Evolutionary conservation across 192 early-diverging fungal species (phyloP), one percentile per base, ranked within the genome.

Genomic region (Backusella macrospora): DNA sequence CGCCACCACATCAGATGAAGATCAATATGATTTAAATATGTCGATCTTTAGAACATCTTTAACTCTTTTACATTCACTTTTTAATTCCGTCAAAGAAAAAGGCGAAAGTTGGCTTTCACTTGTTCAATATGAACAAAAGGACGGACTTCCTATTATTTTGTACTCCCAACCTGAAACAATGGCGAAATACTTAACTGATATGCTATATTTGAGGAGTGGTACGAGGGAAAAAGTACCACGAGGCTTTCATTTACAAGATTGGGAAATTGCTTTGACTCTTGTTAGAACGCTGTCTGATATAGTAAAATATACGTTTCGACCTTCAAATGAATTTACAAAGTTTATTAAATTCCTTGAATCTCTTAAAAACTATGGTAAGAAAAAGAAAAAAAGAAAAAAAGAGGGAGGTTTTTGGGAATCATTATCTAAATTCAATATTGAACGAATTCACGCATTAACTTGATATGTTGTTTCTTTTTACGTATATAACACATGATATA

Each of bases 161-260:
- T 66, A 66, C 43, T 42, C 38, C 40, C 21, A 38, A 21, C 65
- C 65, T 66, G 65, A 66, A 66, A 66, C 38, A 40, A 40, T 40
- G 37, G 38, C 40, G n/a, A 13, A 42, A 38, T 66, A 38, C 12
- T n/a, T 66, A n/a, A 66, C 65, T 8, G 18, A 66, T 38, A 38
- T 66, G 10, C 12, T 66, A 18, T 23, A 59, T 59, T 59, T 59
- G 5, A 59, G 52, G 10, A 23, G 26, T 59, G 52, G 7, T 21
- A 59, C 52, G 18, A 59, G 52, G 42, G 0, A 43, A 43, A 43
- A 43, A 12, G 37, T 43, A 10, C 65, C 37, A 66, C 38, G 21
- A 43, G 37, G 37, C 18, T 66, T 66, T 8, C 37, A n/a, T 21
- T 66, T 66, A 18, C 65, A 66, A 38, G 65, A 66, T 40, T 66